These are phyloP conservation scores for Verticillium klebahnii DNA, from an alignment of 2,329 filamentous ascomycete genomes.

Conservation along the genomic window DNA sequence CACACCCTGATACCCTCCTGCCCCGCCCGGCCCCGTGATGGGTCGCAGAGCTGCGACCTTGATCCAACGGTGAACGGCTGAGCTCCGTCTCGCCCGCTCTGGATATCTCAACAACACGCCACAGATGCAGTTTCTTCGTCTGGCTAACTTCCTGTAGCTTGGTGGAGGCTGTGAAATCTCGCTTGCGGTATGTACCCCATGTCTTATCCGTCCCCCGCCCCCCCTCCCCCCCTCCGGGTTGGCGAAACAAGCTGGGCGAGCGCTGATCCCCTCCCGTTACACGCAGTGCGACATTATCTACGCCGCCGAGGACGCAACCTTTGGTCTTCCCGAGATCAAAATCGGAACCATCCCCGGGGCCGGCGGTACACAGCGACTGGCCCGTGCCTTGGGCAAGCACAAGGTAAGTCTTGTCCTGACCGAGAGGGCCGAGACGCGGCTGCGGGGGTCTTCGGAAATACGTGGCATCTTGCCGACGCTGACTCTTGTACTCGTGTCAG, in stretches of 20 bases:
- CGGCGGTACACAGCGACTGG: slow-evolving; percentile 35
- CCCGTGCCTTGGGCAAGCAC: slow-evolving; percentile 34
- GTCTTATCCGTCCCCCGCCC: background rate
- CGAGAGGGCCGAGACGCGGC: background rate
- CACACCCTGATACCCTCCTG: too few relatives aligned
- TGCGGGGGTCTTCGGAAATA: background rate
- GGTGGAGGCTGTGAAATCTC: slow-evolving; percentile 48
- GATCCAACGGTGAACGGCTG: background rate
- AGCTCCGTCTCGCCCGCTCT: background rate
- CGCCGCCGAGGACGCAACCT: slow-evolving; percentile 27
- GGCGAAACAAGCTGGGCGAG: background rate
- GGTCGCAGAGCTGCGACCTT: background rate
- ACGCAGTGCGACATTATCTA: slow-evolving; percentile 34
- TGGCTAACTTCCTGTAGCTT: slow-evolving; percentile 21
- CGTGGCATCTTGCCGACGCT: background rate
- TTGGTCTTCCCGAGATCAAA: slow-evolving; percentile 33
- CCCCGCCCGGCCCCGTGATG: background rate
- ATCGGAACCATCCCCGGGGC: slow-evolving; percentile 35
- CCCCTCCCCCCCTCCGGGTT: background rate
- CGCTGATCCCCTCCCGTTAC: background rate
- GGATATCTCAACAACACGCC: background rate
- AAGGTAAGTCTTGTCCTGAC: slow-evolving; percentile 21
- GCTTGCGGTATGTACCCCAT: slow-evolving; percentile 28
- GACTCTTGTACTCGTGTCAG: slow-evolving; percentile 10
- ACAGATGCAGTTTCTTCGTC: background rate